Conservation (phyloP, 768 basidiomycete genomes). For the Hirschioporus abietinus region DNA sequence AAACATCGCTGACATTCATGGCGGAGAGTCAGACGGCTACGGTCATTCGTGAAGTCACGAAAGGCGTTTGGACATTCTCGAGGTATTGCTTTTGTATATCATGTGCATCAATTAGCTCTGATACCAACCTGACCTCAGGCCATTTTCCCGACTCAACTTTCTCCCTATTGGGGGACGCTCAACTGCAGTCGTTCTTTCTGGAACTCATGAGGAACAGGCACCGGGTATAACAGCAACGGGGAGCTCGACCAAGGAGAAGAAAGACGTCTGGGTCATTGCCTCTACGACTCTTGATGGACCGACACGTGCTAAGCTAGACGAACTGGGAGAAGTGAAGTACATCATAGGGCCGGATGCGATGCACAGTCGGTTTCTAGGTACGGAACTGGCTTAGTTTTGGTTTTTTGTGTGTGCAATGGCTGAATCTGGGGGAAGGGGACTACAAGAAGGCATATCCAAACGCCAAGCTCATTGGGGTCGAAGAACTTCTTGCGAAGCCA, state of each 20-base stretch:
- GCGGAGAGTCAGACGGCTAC: constrained; percentile 24
- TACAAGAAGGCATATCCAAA: constrained; percentile 66
- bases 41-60: constrained; percentile 40
- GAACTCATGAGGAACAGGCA: constrained; percentile 12
- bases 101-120: constrained; percentile 8
- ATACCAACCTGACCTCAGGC: constrained; percentile 32
- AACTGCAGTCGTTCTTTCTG: constrained; percentile 67
- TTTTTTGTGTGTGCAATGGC: background rate
- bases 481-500: constrained; percentile 46
- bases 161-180: constrained; percentile 79
- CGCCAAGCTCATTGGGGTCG: constrained; percentile 68
- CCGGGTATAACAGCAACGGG: background rate
- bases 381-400: constrained; percentile 13
- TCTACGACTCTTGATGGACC: constrained; percentile 65
- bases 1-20: background rate
- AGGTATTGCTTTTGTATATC: constrained; percentile 30
- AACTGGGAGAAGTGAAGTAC: constrained; percentile 68
- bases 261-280: constrained; percentile 78
- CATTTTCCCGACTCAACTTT: constrained; percentile 61
- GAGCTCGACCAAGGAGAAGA: constrained; percentile 14
- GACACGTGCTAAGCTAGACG: constrained; percentile 56
- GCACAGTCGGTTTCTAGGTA: constrained; percentile 57
- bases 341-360: constrained; percentile 54
- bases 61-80: constrained; percentile 63
- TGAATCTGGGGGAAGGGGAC: constrained; percentile 34